Evolutionary conservation across 805 yeast genomes (phyloP).

Genomic region (Hanseniaspora lachancei): DNA sequence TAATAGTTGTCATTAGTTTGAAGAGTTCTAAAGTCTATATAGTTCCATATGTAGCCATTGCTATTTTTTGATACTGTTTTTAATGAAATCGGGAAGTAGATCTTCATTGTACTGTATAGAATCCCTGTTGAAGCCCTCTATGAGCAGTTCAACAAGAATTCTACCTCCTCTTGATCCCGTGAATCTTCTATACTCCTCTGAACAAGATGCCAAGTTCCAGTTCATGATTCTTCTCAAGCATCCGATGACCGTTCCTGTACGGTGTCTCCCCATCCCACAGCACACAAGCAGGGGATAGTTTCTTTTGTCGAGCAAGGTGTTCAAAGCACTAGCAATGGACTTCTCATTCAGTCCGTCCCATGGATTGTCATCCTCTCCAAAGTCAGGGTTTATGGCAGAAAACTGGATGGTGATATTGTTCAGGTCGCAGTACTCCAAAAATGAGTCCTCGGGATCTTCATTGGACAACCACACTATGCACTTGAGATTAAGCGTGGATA

Average conservation of each 20-base stretch:
- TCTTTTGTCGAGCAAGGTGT: constrained; percentile 55
- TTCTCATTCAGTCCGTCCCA: constrained; percentile 91
- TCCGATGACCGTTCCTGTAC: constrained; percentile 94
- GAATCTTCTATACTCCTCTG: constrained; percentile 87
- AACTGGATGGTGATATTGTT: constrained; percentile 66
- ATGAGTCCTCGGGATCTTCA: constrained; percentile 86
- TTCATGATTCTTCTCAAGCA: constrained; percentile 84
- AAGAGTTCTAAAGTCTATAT: too few species aligned
- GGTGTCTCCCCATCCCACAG: constrained; percentile 96
- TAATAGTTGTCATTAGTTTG: too few species aligned
- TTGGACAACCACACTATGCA: constrained; percentile 89
- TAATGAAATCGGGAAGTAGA: constrained; percentile 26
- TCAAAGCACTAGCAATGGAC: constrained; percentile 66
- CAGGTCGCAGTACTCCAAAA: constrained; percentile 66
- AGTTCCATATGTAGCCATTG: neutral
- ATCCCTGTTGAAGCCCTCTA: constrained; percentile 40
- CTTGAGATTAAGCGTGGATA: constrained; percentile 56
- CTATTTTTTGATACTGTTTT: constrained; percentile 17
- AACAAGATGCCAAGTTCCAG: constrained; percentile 90
- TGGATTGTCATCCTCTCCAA: constrained; percentile 60
- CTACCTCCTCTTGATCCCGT: constrained; percentile 90
- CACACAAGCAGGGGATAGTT: constrained; percentile 80
- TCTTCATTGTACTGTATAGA: constrained; percentile 23
- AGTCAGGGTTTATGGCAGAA: constrained; percentile 68
- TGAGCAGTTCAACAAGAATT: constrained; percentile 76